These are phyloP conservation scores for Aurifilum marmelostoma DNA, from an alignment of 2,329 filamentous ascomycete genomes.

Conservation along the genomic window DNA sequence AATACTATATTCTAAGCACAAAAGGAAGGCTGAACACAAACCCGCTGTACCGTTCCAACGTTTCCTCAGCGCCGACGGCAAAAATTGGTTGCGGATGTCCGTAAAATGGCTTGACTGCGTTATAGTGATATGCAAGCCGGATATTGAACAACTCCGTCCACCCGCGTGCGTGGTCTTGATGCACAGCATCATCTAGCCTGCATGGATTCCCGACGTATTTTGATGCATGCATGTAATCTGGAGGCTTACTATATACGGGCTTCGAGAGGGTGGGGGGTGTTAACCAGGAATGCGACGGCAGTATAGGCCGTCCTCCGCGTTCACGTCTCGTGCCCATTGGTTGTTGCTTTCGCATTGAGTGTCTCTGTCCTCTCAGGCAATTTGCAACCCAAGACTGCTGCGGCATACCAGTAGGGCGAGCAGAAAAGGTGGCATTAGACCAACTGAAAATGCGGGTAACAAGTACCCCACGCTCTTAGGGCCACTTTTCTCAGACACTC, in stretches of 20 bases:
- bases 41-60: neutral
- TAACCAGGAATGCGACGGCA: neutral
- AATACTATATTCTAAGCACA: slow-evolving; percentile 7
- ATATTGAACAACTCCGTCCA: slow-evolving; percentile 6
- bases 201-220: neutral
- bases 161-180: slow-evolving; percentile 8
- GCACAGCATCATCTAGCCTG: neutral
- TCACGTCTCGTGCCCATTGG: neutral
- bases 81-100: slow-evolving; percentile 6
- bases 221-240: neutral
- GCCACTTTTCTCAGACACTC: neutral
- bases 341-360: neutral
- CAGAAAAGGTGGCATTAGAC: too few relatives aligned
- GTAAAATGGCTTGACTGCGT: slow-evolving; percentile 6
- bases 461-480: neutral
- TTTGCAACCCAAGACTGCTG: neutral
- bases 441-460: slow-evolving; percentile 5
- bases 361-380: neutral
- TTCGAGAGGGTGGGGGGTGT: too few relatives aligned
- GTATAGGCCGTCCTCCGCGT: neutral
- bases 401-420: neutral
- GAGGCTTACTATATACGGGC: neutral
- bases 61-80: neutral
- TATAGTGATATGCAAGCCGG: slow-evolving; percentile 3
- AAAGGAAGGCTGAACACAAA: neutral